These are phyloP conservation scores for Penicillium griseofulvum DNA, from an alignment of 2,329 filamentous ascomycete genomes.

Conservation along the genomic window DNA sequence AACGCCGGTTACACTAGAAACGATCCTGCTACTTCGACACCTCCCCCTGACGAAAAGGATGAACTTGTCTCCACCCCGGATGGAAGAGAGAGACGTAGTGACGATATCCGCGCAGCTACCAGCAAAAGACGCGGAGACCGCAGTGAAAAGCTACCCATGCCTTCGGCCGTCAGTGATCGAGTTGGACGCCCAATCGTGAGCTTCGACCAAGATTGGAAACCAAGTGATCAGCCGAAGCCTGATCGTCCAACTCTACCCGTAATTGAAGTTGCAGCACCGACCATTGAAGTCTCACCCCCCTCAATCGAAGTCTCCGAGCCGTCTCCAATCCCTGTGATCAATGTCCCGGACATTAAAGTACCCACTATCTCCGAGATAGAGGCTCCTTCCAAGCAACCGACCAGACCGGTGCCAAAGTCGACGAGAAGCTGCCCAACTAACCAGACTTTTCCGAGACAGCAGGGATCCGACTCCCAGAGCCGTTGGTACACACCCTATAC, in stretches of 20 bases:
- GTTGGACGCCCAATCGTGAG: slow-evolving; percentile 94
- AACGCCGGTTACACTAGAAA: slow-evolving; percentile 80
- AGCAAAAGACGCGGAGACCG: slow-evolving; percentile 85
- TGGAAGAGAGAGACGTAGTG: slow-evolving; percentile 76
- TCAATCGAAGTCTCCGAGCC: slow-evolving; percentile 49
- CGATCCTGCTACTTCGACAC: slow-evolving; percentile 32
- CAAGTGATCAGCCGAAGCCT: slow-evolving; percentile 46
- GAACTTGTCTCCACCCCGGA: slow-evolving; percentile 63
- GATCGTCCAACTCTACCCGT: slow-evolving; percentile 43
- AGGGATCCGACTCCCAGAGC: slow-evolving; percentile 40
- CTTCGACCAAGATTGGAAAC: slow-evolving; percentile 80
- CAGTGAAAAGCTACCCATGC: slow-evolving; percentile 81
- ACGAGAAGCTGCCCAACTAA: slow-evolving; percentile 15
- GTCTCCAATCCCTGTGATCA: slow-evolving; percentile 48
- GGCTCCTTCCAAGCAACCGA: slow-evolving; percentile 12
- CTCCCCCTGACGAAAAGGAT: slow-evolving; percentile 26
- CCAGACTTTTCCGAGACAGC: slow-evolving; percentile 31
- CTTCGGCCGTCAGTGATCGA: slow-evolving; percentile 85
- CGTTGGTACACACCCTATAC: slow-evolving; percentile 41
- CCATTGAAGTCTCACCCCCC: slow-evolving; percentile 24
- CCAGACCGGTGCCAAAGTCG: slow-evolving; percentile 19
- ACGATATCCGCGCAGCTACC: slow-evolving; percentile 87
- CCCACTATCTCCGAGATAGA: slow-evolving; percentile 40
- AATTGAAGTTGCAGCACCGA: slow-evolving; percentile 48
- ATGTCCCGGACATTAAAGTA: slow-evolving; percentile 47